phyloP scores from a whole-genome alignment of 2,329 filamentous ascomycete genomes.

The Diaporthe citri region DNA sequence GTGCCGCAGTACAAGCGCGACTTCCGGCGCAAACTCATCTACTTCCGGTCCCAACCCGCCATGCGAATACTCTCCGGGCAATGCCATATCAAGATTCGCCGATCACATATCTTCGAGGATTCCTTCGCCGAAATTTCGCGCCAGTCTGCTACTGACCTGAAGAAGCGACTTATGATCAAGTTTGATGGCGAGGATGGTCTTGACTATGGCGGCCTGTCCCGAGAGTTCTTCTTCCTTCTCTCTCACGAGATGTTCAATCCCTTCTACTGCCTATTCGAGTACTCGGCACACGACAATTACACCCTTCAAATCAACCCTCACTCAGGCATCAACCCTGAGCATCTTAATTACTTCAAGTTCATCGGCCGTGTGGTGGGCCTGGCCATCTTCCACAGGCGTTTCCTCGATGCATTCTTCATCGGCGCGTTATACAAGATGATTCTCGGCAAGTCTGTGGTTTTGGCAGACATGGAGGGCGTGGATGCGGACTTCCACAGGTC shows the following conservation, averaged over 20 bases:
- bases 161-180: conserved; percentile 99
- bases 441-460: conserved; percentile 87
- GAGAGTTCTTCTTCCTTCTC: conserved; percentile 99
- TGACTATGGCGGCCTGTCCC: conserved; percentile 96
- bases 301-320: conserved; percentile 99
- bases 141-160: conserved; percentile 93
- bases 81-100: conserved; percentile 96
- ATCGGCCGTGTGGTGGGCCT: conserved; percentile 97
- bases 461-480: conserved; percentile 98
- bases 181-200: conserved; percentile 98
- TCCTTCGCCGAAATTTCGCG: conserved; percentile 99
- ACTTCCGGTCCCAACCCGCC: conserved; percentile 98
- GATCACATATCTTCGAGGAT: conserved; percentile 98
- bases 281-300: conserved; percentile 99
- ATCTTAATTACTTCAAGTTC: conserved; percentile 99
- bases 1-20: conserved; percentile 99
- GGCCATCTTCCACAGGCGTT: conserved; percentile 97
- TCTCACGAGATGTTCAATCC: conserved; percentile 99
- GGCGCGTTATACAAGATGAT: conserved; percentile 99
- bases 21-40: conserved; percentile 97
- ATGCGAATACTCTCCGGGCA: conserved; percentile 95
- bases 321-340: conserved; percentile 98
- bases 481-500: conserved; percentile 98
- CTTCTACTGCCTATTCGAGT: conserved; percentile 99
- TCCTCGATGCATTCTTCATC: conserved; percentile 99